A percentile compares a stretch with the other conserved stretches of the same genome.
phyloP scores from a whole-genome alignment of 352 stramenopile genomes.

The Saprolegnia diclina region DNA sequence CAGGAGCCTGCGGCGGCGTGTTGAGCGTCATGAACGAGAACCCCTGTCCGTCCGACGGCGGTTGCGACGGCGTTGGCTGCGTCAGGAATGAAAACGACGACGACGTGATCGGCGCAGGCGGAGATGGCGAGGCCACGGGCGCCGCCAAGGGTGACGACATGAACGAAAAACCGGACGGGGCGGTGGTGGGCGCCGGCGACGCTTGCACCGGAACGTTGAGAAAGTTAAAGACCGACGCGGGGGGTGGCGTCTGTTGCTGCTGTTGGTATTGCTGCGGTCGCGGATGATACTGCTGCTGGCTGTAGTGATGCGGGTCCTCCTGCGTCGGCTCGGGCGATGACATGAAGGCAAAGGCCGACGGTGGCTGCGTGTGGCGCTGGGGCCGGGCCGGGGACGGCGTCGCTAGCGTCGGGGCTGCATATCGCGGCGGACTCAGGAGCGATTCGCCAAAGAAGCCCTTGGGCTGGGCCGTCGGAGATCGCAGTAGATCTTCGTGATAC shows the following conservation, averaged over 20 bases:
- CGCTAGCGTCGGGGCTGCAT: background rate
- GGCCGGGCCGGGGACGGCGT: slow-evolving; percentile 1
- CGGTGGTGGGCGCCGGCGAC: slow-evolving; percentile 5
- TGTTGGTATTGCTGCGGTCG: background rate
- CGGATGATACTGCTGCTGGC: background rate
- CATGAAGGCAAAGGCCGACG: slow-evolving; percentile 18
- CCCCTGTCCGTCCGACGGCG: background rate
- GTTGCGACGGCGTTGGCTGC: slow-evolving; percentile 17
- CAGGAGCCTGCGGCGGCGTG: slow-evolving; percentile 21
- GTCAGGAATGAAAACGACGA: slow-evolving; percentile 58
- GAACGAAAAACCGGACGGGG: slow-evolving; percentile 14
- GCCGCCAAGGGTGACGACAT: slow-evolving; percentile 20
- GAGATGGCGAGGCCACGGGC: slow-evolving; percentile 13
- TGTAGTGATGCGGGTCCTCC: background rate
- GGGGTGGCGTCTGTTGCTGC: background rate
- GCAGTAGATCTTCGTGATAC: slow-evolving; percentile 26
- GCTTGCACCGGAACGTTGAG: slow-evolving; percentile 27
- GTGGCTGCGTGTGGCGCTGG: background rate
- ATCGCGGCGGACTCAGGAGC: background rate
- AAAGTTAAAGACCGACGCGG: slow-evolving; percentile 35
- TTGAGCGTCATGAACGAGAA: slow-evolving; percentile 30
- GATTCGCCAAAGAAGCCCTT: slow-evolving; percentile 2
- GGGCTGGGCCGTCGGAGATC: background rate
- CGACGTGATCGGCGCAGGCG: slow-evolving; percentile 21
- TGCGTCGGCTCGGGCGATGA: background rate